Evolutionary conservation across 805 yeast genomes (phyloP).

Genomic region (Saturnispora diversa): DNA sequence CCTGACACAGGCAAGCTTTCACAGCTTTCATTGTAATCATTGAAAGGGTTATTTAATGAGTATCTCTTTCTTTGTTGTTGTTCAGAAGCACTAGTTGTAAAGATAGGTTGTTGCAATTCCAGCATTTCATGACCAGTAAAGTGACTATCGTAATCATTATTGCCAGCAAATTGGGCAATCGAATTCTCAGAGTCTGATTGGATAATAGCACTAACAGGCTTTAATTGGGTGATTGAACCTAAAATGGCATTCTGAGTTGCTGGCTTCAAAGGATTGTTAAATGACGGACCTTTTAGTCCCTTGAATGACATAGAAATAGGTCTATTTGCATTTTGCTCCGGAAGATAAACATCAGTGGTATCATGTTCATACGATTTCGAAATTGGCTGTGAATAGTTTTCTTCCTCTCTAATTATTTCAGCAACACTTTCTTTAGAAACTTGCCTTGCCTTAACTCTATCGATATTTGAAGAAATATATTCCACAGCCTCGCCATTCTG

Average conservation of each 20-base stretch:
- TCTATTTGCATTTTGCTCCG: conserved; percentile 8
- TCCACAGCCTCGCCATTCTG: neutral
- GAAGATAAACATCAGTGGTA: conserved; percentile 14
- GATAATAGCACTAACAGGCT: conserved; percentile 10
- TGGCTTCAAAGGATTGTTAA: conserved; percentile 26
- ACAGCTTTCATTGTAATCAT: conserved; percentile 12
- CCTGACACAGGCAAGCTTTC: conserved; percentile 6
- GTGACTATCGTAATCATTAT: neutral
- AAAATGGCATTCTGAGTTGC: conserved; percentile 25
- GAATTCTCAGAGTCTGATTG: conserved; percentile 18
- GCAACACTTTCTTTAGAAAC: conserved; percentile 14
- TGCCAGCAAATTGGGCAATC: conserved; percentile 6
- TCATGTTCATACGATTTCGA: neutral
- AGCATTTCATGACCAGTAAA: too few species aligned
- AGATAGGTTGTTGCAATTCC: neutral
- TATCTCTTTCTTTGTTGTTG: neutral
- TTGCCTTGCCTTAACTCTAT: neutral
- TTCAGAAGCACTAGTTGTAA: neutral
- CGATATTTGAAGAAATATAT: neutral
- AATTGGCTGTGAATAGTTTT: conserved; percentile 5
- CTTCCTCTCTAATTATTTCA: conserved; percentile 13
- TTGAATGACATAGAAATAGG: conserved; percentile 44
- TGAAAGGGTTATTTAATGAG: conserved; percentile 12
- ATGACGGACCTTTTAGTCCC: conserved; percentile 52
- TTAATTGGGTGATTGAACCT: conserved; percentile 20